phyloP scores from a whole-genome alignment of 345 rosid species.

The Eucalyptus caleyi region DNA sequence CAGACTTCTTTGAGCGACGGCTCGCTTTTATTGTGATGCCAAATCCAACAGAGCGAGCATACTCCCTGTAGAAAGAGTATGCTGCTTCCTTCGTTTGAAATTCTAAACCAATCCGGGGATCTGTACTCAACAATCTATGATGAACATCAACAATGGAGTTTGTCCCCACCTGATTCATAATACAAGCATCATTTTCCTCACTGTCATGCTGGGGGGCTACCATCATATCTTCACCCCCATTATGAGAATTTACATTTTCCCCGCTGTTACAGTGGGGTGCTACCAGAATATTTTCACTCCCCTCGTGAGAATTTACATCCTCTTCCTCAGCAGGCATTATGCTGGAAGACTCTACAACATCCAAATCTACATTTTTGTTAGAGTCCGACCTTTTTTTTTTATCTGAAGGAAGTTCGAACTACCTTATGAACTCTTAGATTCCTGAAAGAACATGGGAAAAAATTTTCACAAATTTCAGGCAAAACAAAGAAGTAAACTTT shows the following conservation, averaged over 20 bases:
- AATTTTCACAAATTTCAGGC: neutral
- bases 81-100: slow-evolving; percentile 38
- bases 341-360: neutral
- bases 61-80: slow-evolving; percentile 35
- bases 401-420: slow-evolving; percentile 5
- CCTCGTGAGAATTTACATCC: neutral
- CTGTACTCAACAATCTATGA: neutral
- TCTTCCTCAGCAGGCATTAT: neutral
- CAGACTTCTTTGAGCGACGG: slow-evolving; percentile 35
- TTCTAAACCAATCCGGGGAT: slow-evolving; percentile 18
- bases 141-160: neutral
- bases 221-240: neutral
- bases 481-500: neutral
- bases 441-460: neutral
- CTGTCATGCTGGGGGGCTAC: neutral
- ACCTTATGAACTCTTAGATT: neutral
- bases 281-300: neutral
- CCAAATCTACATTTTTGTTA: neutral
- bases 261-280: neutral
- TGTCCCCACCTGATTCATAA: neutral
- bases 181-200: neutral
- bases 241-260: neutral
- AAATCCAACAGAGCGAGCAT: slow-evolving; percentile 28
- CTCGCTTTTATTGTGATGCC: slow-evolving; percentile 37
- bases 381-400: slow-evolving; percentile 1